phyloP scores from a whole-genome alignment of 2,329 filamentous ascomycete species.

The Apiospora koreana region DNA sequence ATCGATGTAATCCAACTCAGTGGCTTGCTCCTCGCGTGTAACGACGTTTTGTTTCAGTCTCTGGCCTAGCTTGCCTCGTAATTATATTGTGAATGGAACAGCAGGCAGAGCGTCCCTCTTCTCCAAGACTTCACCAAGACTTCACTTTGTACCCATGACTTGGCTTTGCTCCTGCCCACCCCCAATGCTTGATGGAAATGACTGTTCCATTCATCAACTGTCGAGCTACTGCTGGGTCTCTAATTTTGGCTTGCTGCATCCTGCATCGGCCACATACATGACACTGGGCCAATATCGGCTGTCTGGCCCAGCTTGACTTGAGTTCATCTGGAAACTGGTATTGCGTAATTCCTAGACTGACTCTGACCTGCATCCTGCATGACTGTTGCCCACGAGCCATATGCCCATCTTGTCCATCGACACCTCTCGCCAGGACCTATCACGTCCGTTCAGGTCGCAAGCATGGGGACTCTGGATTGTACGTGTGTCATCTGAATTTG shows the following conservation, averaged over 20 bases:
- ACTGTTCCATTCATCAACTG: not conserved
- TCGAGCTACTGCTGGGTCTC: not conserved
- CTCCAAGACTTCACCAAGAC: not conserved
- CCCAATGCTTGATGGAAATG: too few species aligned
- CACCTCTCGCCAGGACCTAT: not conserved
- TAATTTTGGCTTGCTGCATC: not conserved
- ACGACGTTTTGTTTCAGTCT: slow-evolving; percentile 9
- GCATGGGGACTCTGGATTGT: not conserved
- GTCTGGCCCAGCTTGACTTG: not conserved
- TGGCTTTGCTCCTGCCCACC: not conserved
- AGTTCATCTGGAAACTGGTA: not conserved
- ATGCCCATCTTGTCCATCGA: not conserved
- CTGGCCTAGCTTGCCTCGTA: not conserved
- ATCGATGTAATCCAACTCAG: slow-evolving; percentile 5
- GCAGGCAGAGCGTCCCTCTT: not conserved
- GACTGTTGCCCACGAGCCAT: not conserved
- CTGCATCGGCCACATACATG: not conserved
- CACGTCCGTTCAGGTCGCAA: not conserved
- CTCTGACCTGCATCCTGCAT: not conserved
- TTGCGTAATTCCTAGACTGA: not conserved
- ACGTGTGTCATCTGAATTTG: not conserved
- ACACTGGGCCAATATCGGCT: not conserved
- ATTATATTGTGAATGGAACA: not conserved
- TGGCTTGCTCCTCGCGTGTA: slow-evolving; percentile 7
- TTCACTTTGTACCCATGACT: not conserved